Base-by-base conservation (phyloP, 2,329 filamentous ascomycete genomes). In the Neoarthrinium moseri region DNA sequence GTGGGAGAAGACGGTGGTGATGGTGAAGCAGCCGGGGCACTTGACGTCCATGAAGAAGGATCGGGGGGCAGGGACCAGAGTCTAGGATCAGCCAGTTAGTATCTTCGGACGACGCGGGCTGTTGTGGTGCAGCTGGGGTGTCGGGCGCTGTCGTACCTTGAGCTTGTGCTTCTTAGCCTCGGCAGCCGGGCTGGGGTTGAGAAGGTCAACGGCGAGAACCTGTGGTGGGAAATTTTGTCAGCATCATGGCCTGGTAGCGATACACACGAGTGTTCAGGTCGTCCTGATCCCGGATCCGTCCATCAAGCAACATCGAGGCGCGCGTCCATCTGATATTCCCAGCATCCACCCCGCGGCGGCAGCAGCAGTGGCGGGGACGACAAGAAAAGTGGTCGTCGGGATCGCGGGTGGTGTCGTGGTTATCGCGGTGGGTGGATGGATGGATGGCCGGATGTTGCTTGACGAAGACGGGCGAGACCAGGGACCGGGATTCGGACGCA, bases 21-120 rank as follows among this genome's bases (percentile, higher is more conserved):
- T 99, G 76, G 91, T 96, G 87, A 97, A 99, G 89, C 94, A 99
- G 69, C 94, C 94, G 73, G 94, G 94, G 89, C 94, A 99, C 88
- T 99, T 99, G 83, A 99, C 94, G 74, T 99, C 94, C 94, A 99
- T 99, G 89, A 99, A 99, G 89, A 97, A 99, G 62, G 92, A 97
- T 74, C 94, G 90, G 68, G 94, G 94, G 60, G 84, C 87, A 67
- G 94, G 94, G 72, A 99, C 94, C 67, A 99, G 89, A 62, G 83
- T 91, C 91, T 95, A 61, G 53, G 45, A 34, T 38, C 50, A 30
- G 50, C 41, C 37, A 34, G 24, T 36, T 50, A 5, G 39, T 33
- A 26, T 18, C 20, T 39, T 17, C 24, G 30, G 22, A 36, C 13
- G 12, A 60, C 63, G 26, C 33, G 23, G 18, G 30, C 32, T 37